A percentile compares a stretch with the other conserved stretches of the same genome.
These are phyloP conservation scores for Lentinula edodes DNA, from an alignment of 768 basidiomycete species.

Conservation along the genomic window DNA sequence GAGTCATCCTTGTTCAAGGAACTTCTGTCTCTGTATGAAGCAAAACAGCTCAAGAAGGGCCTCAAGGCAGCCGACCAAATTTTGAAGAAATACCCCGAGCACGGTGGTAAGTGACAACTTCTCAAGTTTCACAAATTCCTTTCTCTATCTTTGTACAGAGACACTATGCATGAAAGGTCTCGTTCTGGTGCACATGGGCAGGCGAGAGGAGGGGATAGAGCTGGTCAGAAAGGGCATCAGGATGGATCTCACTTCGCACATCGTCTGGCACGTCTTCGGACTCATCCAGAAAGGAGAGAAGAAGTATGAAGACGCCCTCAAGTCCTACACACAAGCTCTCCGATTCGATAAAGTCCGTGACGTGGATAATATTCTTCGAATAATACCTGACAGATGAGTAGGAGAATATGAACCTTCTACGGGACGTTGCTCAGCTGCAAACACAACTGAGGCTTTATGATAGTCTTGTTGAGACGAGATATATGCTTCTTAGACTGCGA, in stretches of 20 bases:
- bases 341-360: conserved; percentile 77
- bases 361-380: not conserved
- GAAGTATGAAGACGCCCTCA: conserved; percentile 90
- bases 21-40: conserved; percentile 82
- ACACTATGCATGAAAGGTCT: conserved; percentile 97
- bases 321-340: conserved; percentile 87
- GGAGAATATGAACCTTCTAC: conserved; percentile 93
- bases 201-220: conserved; percentile 75
- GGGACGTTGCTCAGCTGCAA: conserved; percentile 85
- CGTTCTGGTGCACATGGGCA: conserved; percentile 72
- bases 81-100: conserved; percentile 91
- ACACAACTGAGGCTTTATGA: conserved; percentile 82
- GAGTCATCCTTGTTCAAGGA: conserved; percentile 85
- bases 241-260: conserved; percentile 82
- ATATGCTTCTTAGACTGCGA: conserved; percentile 71
- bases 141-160: conserved; percentile 42
- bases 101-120: conserved; percentile 71
- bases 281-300: conserved; percentile 92
- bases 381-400: conserved; percentile 22
- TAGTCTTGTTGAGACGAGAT: conserved; percentile 73
- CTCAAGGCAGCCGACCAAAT: conserved; percentile 90
- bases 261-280: conserved; percentile 97
- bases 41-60: conserved; percentile 82
- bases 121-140: not conserved
- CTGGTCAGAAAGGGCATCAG: conserved; percentile 81